Conservation (phyloP, 2,329 filamentous ascomycete species). For the Escovopsis sp. region DNA sequence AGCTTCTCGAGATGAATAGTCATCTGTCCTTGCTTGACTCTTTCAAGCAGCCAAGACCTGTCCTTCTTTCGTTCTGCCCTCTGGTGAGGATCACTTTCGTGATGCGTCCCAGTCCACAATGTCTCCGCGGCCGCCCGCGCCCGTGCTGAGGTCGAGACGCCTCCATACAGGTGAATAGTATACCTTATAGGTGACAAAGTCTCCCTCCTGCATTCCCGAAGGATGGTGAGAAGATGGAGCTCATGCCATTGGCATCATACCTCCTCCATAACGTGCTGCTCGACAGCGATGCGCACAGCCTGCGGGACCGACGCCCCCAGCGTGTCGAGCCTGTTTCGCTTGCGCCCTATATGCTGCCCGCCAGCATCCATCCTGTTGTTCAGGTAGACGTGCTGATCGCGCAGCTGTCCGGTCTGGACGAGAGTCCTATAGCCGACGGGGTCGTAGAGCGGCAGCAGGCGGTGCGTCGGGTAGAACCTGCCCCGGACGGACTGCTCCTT, state of each 20-base stretch:
- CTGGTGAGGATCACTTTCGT: too few relatives aligned
- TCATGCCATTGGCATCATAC: neutral
- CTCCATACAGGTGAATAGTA: too few relatives aligned
- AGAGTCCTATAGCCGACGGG: conserved; percentile 22
- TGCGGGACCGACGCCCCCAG: conserved; percentile 26
- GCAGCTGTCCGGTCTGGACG: conserved; percentile 22
- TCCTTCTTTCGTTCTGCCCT: too few relatives aligned
- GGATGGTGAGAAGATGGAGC: too few relatives aligned
- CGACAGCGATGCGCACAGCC: conserved; percentile 18
- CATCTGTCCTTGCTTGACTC: too few relatives aligned
- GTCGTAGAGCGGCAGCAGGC: conserved; percentile 35
- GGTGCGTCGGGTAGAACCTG: conserved; percentile 42
- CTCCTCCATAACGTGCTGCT: conserved; percentile 22
- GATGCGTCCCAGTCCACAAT: too few relatives aligned
- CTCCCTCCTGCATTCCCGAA: too few relatives aligned
- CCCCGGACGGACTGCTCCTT: conserved; percentile 34
- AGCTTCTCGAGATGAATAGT: too few relatives aligned
- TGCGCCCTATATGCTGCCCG: conserved; percentile 25
- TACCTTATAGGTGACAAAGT: too few relatives aligned
- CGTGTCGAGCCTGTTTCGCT: conserved; percentile 25
- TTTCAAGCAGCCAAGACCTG: too few relatives aligned
- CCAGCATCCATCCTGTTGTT: conserved; percentile 36
- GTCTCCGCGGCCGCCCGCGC: too few relatives aligned
- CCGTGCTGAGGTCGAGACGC: too few relatives aligned
- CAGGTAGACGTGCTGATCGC: conserved; percentile 31